Percentiles rank a stretch among this genome's conserved stretches.
phyloP scores from a whole-genome alignment of 2,329 filamentous ascomycete genomes.

The Colletotrichum orbiculare region DNA sequence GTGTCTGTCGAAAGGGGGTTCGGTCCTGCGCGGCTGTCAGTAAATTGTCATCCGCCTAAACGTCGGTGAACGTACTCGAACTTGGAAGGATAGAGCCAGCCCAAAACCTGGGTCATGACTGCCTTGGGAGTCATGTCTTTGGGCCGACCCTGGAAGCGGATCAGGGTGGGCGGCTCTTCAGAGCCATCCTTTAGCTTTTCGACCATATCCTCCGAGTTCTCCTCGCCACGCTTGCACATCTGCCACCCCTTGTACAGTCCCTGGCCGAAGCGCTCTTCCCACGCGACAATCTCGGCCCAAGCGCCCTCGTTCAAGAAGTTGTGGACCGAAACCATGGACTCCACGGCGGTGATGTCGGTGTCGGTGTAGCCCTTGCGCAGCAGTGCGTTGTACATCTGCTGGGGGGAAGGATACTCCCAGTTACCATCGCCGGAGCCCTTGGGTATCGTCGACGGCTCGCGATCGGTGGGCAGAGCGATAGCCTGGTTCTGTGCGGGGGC shows the following conservation, averaged over 20 bases:
- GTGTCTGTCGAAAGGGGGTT: constrained; percentile 94
- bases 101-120: constrained; percentile 82
- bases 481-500: constrained; percentile 79
- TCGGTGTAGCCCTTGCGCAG: constrained; percentile 95
- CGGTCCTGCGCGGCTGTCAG: constrained; percentile 63
- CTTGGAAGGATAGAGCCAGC: constrained; percentile 80
- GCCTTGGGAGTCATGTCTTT: constrained; percentile 93
- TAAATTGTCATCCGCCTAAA: neutral
- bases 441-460: constrained; percentile 92
- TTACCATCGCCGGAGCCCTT: constrained; percentile 80
- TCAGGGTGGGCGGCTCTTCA: constrained; percentile 74
- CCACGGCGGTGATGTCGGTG: constrained; percentile 91
- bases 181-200: constrained; percentile 64
- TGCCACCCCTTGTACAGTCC: constrained; percentile 80
- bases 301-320: constrained; percentile 98
- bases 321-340: constrained; percentile 97
- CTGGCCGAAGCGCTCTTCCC: constrained; percentile 86
- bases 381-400: constrained; percentile 99
- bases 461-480: constrained; percentile 78
- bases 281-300: constrained; percentile 93
- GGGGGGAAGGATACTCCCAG: constrained; percentile 98
- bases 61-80: constrained; percentile 70
- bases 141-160: constrained; percentile 90
- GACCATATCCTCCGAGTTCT: constrained; percentile 61
- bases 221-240: constrained; percentile 79